Conservation (phyloP, 2,329 filamentous ascomycete species). For the Tricladium varicosporioides region DNA sequence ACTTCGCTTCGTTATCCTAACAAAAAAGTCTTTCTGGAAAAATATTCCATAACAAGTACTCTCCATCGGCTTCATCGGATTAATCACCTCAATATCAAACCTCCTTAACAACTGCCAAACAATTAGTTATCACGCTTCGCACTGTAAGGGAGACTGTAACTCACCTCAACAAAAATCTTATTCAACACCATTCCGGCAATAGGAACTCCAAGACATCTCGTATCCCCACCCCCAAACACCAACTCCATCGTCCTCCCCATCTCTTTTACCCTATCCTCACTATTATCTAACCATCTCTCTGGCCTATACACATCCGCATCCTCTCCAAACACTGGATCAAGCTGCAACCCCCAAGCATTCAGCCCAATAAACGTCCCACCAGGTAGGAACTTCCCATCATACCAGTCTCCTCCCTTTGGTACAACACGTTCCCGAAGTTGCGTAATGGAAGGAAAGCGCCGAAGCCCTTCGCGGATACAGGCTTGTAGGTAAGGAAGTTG, state of each 20-base stretch:
- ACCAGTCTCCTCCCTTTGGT: constrained; percentile 19
- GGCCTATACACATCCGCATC: constrained; percentile 44
- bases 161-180: constrained; percentile 48
- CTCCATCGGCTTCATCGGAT: not conserved
- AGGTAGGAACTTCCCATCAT: constrained; percentile 19
- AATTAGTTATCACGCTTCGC: too few relatives aligned
- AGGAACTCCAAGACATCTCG: constrained; percentile 44
- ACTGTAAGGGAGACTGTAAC: constrained; percentile 2
- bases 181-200: constrained; percentile 49
- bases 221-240: constrained; percentile 45
- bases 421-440: constrained; percentile 22
- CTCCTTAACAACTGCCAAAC: not conserved
- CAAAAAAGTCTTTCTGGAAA: not conserved
- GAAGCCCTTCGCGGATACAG: constrained; percentile 48
- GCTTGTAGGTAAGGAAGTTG: constrained; percentile 48
- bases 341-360: constrained; percentile 29
- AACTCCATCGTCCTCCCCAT: constrained; percentile 43
- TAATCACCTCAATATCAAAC: not conserved
- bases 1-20: not conserved
- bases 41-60: not conserved
- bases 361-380: constrained; percentile 29
- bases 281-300: constrained; percentile 46
- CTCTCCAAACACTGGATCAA: constrained; percentile 36
- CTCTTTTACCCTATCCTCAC: constrained; percentile 16
- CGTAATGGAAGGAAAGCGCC: constrained; percentile 44